Conservation (phyloP, 2,329 filamentous ascomycete species). For the Diaporthe sp. region DNA sequence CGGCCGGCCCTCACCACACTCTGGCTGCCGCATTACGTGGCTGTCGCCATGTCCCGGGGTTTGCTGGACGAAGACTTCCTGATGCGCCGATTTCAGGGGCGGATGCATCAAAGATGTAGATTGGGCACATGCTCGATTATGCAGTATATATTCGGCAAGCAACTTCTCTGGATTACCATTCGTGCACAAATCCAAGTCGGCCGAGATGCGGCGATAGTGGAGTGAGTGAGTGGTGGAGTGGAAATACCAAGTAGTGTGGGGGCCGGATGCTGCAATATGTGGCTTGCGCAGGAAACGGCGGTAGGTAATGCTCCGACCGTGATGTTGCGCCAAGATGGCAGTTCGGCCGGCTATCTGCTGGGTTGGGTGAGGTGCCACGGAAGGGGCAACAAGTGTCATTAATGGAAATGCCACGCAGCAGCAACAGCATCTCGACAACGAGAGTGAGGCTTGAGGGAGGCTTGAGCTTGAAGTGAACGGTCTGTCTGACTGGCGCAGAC, state of each 20-base stretch:
- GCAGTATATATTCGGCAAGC: neutral
- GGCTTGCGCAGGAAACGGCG: constrained; percentile 6
- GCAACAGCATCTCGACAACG: neutral
- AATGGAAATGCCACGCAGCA: too few relatives aligned
- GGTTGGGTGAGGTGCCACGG: constrained; percentile 19
- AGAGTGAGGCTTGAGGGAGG: neutral
- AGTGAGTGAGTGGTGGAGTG: neutral
- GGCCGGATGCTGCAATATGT: neutral
- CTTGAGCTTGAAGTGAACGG: neutral
- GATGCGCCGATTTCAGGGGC: neutral
- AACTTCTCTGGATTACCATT: constrained; percentile 1
- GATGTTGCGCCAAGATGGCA: constrained; percentile 17
- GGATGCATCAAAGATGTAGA: neutral
- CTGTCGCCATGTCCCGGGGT: neutral
- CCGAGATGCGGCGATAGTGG: constrained; percentile 29
- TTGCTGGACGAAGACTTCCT: neutral
- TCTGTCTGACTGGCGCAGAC: neutral
- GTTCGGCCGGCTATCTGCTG: constrained; percentile 3
- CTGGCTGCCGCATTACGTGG: neutral
- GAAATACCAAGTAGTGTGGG: neutral
- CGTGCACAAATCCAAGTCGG: constrained; percentile 21
- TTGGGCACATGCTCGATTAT: neutral
- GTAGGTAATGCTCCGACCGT: constrained; percentile 4
- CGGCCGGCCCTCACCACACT: neutral
- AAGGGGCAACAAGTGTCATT: neutral